Base-by-base conservation (phyloP, 78 protist species). In the Dictyostelium brefeldianum region DNA sequence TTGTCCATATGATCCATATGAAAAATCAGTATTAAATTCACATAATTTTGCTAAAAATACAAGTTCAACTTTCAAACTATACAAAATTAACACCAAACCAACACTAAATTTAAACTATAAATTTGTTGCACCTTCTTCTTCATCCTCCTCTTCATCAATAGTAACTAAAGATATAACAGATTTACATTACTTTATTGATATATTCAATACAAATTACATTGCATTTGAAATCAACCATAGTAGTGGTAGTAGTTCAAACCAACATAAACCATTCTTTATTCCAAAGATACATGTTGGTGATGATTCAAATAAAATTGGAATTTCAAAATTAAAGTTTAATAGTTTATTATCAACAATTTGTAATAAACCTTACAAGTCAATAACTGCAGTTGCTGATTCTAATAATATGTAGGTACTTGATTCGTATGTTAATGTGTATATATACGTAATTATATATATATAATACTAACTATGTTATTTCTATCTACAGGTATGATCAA, bases 331-430 rank as follows among this genome's bases (percentile, higher is more conserved):
- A 65, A 25, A 31, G 12, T 27, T 65, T 65, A 17, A 65, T 3
- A 15, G 27, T 14, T 29, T 9, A 9, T 20, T 22, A 59, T n/a
- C 69, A 59, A 59, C 73, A 11, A 11, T 62, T n/a, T 62, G 47
- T 14, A 27, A 65, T 65, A 29, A 4, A 25, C 10, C 46, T 25
- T 20, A 8, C 25, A 2, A 10, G 27, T 31, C 43, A 65, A 65
- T 65, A 29, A 65, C 73, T 10, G 27, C 73, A 10, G 73, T 65
- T 29, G 73, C 46, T 22, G 29, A 65, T 29, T 65, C 73, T 65
- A 65, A 14, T 65, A 65, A 65, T 65, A 15, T 22, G 73, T 65
- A 62, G n/a, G n/a, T n/a, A n/a, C n/a, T n/a, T n/a, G n/a, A n/a
- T n/a, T n/a, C n/a, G n/a, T n/a, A n/a, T n/a, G n/a, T n/a, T n/a